Conservation (phyloP, 345 rosid genomes). For the Arabis hirsuta region DNA sequence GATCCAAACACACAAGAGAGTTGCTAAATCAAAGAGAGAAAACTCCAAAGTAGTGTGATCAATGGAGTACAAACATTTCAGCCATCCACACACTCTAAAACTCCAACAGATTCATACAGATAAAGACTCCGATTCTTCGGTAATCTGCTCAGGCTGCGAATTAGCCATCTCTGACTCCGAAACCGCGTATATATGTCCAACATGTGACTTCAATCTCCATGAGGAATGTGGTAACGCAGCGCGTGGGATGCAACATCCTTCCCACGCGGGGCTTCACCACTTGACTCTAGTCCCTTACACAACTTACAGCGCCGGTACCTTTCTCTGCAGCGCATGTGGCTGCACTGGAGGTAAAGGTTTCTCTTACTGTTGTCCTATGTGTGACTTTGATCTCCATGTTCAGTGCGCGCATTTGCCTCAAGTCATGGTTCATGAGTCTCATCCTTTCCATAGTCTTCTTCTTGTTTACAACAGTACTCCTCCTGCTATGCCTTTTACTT, state of each 20-base stretch:
- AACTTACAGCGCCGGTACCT: conserved; percentile 40
- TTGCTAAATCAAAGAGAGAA: conserved; percentile 8
- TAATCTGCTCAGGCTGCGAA: conserved; percentile 43
- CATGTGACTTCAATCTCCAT: conserved; percentile 46
- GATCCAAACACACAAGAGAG: conserved; percentile 19
- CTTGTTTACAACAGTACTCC: conserved; percentile 44
- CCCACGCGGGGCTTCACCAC: conserved; percentile 43
- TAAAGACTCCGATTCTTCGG: conserved; percentile 12
- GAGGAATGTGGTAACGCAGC: conserved; percentile 45
- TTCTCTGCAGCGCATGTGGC: conserved; percentile 46
- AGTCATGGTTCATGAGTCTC: conserved; percentile 33
- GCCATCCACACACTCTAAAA: conserved; percentile 46
- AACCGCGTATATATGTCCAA: conserved; percentile 37
- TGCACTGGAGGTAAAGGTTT: conserved; percentile 37
- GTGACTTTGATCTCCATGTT: conserved; percentile 53
- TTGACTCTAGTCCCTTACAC: conserved; percentile 44
- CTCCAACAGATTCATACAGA: conserved; percentile 25
- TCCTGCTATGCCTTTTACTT: conserved; percentile 23
- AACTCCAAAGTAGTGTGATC: conserved; percentile 19
- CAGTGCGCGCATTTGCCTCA: conserved; percentile 46
- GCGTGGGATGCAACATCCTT: conserved; percentile 43
- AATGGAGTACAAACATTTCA: conserved; percentile 51
- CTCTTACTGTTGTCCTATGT: conserved; percentile 47
- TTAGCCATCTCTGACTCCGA: conserved; percentile 33
- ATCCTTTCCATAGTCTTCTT: conserved; percentile 42